phyloP scores from a whole-genome alignment of 2,329 filamentous ascomycete species.

The Magnaporthiopsis incrustans region DNA sequence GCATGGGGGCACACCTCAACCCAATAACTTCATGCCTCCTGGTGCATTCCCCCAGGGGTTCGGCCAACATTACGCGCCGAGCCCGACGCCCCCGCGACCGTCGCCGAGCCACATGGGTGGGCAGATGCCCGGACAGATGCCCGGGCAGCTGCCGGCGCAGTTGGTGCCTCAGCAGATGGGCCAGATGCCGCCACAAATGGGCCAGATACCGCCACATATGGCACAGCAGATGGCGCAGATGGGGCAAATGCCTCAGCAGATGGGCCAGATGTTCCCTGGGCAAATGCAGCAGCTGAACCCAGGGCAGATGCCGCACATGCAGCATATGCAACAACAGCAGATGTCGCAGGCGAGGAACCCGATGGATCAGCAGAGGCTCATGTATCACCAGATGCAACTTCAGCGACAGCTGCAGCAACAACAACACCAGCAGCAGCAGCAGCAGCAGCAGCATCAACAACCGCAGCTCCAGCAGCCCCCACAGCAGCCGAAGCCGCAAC shows the following conservation, averaged over 20 bases:
- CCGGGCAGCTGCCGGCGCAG: constrained; percentile 25
- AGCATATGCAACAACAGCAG: constrained; percentile 27
- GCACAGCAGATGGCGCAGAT: constrained; percentile 23
- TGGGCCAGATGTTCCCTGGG: constrained; percentile 21
- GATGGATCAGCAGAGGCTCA: constrained; percentile 66
- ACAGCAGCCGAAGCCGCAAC: not conserved
- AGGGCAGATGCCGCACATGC: constrained; percentile 24
- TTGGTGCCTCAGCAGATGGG: constrained; percentile 48
- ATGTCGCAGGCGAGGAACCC: constrained; percentile 40
- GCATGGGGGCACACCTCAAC: constrained; percentile 66
- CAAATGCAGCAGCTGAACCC: constrained; percentile 30
- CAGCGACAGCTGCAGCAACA: constrained; percentile 5
- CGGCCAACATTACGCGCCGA: constrained; percentile 50
- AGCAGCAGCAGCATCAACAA: not conserved
- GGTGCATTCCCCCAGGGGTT: constrained; percentile 49
- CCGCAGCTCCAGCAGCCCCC: constrained; percentile 2
- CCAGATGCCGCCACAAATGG: constrained; percentile 37
- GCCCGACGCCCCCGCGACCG: constrained; percentile 47
- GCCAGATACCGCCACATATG: constrained; percentile 25
- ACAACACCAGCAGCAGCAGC: constrained; percentile 1
- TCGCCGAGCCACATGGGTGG: constrained; percentile 44
- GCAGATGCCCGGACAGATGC: constrained; percentile 10
- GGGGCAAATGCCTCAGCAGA: constrained; percentile 27
- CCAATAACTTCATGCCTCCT: constrained; percentile 58
- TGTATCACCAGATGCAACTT: constrained; percentile 71